Base-by-base conservation (phyloP, 2,329 filamentous ascomycete genomes). In the Fusarium redolens region DNA sequence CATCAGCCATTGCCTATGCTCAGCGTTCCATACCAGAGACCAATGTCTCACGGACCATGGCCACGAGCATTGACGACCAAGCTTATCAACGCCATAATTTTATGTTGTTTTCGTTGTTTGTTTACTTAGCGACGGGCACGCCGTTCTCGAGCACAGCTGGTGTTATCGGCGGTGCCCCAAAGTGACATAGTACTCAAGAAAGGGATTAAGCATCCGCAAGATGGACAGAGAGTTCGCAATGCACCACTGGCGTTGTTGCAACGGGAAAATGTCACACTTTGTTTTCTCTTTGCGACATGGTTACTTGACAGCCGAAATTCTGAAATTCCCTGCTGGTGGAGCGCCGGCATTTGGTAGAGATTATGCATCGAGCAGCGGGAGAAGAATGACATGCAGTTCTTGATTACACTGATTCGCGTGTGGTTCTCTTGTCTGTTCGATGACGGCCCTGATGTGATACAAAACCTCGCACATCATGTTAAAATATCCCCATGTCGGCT, bases 91-190 rank as follows among this genome's bases (percentile, higher is more conserved):
- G 51, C 48, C 41, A 50, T 52, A 48, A 28, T 28, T 33, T 45
- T 48, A 28, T 62, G 60, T 73, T 61, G 63, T 75, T 68, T 45
- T 75, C 66, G 25, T 77, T 77, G 73, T 76, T 77, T 77, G 69
- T 77, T 76, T 77, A 75, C 75, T 63, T 65, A 20, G 48, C n/a
- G 57, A 43, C 59, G 25, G 55, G 61, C 56, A 67, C 56, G 54
- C 54, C 58, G 37, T 73, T 61, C 44, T 71, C 59, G 52, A 61
- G 51, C 48, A 72, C 57, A 41, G 54, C 56, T 47, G 63, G 45
- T 60, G 33, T 44, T 65, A 55, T 65, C 48, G 37, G 33, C 31
- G 54, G 41, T 22, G 56, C 41, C 45, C 48, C 45, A 40, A 62
- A 57, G 65, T 71, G 56, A 30, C 22, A 30, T 40, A 14, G 12